phyloP scores from a whole-genome alignment of 2,329 filamentous ascomycete species.

The Elsinoe australis region DNA sequence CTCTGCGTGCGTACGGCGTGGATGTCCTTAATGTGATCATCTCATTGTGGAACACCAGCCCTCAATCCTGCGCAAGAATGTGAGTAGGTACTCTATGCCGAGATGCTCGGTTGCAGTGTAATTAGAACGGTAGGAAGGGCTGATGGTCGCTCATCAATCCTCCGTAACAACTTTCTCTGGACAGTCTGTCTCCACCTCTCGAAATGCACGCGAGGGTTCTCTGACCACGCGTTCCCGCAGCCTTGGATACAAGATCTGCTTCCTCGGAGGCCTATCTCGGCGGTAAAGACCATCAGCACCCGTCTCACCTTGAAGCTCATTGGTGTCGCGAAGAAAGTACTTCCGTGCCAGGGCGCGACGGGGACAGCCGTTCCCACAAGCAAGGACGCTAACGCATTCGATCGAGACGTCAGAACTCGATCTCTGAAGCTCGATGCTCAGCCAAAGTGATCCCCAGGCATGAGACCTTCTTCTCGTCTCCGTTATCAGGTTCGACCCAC shows the following conservation, averaged over 20 bases:
- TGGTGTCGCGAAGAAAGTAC: constrained; percentile 7
- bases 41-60: background rate
- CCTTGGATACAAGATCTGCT: constrained; percentile 10
- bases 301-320: constrained; percentile 2
- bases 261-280: background rate
- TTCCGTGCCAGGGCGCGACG: background rate
- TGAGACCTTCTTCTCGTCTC: constrained; percentile 6
- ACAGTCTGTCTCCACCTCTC: no score
- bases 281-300: constrained; percentile 7
- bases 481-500: constrained; percentile 9
- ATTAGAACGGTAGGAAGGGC: no score
- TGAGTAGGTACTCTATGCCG: no score
- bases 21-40: no score
- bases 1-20: no score
- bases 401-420: constrained; percentile 16
- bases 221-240: constrained; percentile 8
- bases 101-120: background rate
- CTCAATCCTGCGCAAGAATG: no score
- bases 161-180: no score
- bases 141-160: no score
- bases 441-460: constrained; percentile 4
- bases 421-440: constrained; percentile 11
- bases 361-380: constrained; percentile 2
- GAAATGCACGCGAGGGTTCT: no score
- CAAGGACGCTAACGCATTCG: constrained; percentile 11